phyloP scores from a whole-genome alignment of 768 basidiomycete genomes.

The Mycena metata region DNA sequence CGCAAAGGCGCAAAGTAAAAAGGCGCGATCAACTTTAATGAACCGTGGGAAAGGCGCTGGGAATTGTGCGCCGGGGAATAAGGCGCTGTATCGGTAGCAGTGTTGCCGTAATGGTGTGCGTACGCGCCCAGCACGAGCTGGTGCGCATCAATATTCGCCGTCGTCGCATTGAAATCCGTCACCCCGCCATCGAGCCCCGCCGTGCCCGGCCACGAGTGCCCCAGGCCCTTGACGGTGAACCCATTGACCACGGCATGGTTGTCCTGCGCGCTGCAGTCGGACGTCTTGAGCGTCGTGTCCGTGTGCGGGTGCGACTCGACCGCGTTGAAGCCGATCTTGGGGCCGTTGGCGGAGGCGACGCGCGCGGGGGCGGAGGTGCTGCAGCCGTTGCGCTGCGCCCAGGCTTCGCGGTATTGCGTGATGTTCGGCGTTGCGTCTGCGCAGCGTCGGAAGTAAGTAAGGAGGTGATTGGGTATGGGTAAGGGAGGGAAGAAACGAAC shows the following conservation, averaged over 20 bases:
- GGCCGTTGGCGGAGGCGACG: background rate
- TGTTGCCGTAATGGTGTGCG: too few species aligned
- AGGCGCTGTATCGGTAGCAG: too few species aligned
- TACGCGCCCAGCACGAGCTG: too few species aligned
- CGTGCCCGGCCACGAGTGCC: constrained; percentile 36
- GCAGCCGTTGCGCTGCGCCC: constrained; percentile 37
- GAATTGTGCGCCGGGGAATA: too few species aligned
- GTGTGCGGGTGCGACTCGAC: constrained; percentile 35
- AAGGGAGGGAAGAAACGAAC: constrained; percentile 2
- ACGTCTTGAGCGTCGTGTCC: constrained; percentile 34
- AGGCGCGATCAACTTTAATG: too few species aligned
- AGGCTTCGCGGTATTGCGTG: constrained; percentile 33
- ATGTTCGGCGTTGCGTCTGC: constrained; percentile 38
- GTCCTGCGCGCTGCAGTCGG: constrained; percentile 25
- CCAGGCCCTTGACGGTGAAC: constrained; percentile 31
- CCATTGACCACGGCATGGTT: constrained; percentile 28
- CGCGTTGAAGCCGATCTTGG: constrained; percentile 1
- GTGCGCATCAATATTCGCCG: too few species aligned
- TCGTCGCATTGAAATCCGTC: constrained; percentile 37
- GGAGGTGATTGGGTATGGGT: too few species aligned
- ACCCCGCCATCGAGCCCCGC: constrained; percentile 35
- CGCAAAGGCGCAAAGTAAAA: too few species aligned
- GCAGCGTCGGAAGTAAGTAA: background rate
- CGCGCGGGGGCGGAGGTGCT: background rate
- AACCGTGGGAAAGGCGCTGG: too few species aligned